Base-by-base conservation (phyloP, 2,329 filamentous ascomycete genomes). In the Tolypocladium cylindrosporum region DNA sequence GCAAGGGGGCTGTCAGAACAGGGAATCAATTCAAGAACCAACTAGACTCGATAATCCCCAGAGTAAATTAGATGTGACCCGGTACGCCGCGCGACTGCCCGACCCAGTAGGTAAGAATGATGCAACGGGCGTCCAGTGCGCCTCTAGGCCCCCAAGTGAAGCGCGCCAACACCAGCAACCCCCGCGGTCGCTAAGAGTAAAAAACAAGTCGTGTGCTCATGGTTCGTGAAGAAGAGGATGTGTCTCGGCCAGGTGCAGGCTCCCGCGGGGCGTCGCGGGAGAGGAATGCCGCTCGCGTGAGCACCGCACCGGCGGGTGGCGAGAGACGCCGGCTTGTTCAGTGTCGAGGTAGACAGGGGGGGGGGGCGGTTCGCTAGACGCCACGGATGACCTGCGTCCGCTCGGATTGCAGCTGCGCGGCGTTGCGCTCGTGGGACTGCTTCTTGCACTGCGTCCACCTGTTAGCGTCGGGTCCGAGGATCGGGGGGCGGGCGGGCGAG, bases 371-470 rank as follows among this genome's bases (percentile, higher is more conserved):
- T 55, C 21, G 21, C 53, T 39, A 96, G 72, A 96, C 87, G 61
- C 92, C 92, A 76, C 89, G 92, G 77, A 97, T 94, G 67, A 95
- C 91, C 63, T 93, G 88, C 53, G 94, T 99, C 70, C 93, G 83
- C 81, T 99, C 93, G 59, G 87, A 85, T 75, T 97, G 90, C 70
- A 99, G 80, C 77, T 95, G 92, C 64, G 91, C 89, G 60, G 91
- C 90, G 73, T 99, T 99, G 64, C 91, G 86, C 73, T 95, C 91
- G 75, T 96, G 91, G 54, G 90, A 93, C 74, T 96, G 91, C 79
- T 96, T 94, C 82, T 97, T 96, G 82, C 93, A 97, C 85, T 88
- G 69, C 37, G 16, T 34, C 8, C 56, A 59, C 61, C 24, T 54
- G 56, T 61, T 42, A 65, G 60, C 51, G 48, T 41, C 9, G 31